Evolutionary conservation across 768 basidiomycete species (phyloP).

Genomic region (Lactarius tabidus): DNA sequence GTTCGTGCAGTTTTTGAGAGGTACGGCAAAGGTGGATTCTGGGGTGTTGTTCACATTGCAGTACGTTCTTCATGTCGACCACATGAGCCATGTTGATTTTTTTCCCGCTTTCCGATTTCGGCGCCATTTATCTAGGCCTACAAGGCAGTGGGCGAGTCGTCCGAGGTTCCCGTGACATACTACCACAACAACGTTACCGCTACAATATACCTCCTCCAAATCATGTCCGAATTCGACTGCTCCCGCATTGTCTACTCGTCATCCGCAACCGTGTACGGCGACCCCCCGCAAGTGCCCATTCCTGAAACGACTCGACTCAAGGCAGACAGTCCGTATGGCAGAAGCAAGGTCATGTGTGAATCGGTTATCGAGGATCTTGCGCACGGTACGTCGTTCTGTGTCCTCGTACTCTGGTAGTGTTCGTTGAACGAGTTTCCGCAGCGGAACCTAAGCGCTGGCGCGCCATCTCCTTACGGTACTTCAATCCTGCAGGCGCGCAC

Average conservation of each 20-base stretch:
- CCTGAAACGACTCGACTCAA: constrained; percentile 85
- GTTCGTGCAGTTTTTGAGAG: constrained; percentile 76
- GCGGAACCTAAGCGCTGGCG: constrained; percentile 71
- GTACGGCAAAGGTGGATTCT: constrained; percentile 87
- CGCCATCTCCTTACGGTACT: constrained; percentile 88
- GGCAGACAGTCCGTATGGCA: constrained; percentile 91
- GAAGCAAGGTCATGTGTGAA: constrained; percentile 95
- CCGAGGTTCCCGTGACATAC: constrained; percentile 88
- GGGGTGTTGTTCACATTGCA: constrained; percentile 95
- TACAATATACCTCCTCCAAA: constrained; percentile 79
- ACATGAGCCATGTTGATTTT: neutral
- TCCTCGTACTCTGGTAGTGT: neutral
- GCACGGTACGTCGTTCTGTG: constrained; percentile 47
- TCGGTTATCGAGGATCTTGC: constrained; percentile 86
- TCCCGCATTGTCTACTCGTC: constrained; percentile 93
- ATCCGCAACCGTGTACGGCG: constrained; percentile 97
- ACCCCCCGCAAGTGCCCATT: constrained; percentile 87
- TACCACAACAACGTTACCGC: constrained; percentile 93
- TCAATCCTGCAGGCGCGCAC: constrained; percentile 99
- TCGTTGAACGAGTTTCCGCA: constrained; percentile 30
- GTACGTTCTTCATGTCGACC: constrained; percentile 43
- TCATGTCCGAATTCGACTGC: constrained; percentile 82
- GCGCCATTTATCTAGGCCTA: constrained; percentile 56
- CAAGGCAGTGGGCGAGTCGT: constrained; percentile 97
- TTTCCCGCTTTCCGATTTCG: neutral